phyloP scores from a whole-genome alignment of 2,329 filamentous ascomycete genomes.

The Claviceps maximensis region DNA sequence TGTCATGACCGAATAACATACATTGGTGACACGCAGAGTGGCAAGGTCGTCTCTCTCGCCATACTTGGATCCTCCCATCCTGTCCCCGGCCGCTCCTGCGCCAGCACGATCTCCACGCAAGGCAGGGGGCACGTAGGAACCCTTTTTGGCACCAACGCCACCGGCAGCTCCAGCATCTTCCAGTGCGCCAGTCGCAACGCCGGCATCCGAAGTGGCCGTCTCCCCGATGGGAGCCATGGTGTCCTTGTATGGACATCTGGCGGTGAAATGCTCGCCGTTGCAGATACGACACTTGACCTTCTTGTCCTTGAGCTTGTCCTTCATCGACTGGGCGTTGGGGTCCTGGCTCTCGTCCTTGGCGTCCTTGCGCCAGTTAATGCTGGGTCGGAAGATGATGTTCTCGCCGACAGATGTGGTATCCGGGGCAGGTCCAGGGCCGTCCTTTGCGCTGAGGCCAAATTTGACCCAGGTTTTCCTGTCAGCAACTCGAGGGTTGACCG shows the following conservation, averaged over 20 bases:
- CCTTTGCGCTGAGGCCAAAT: constrained; percentile 82
- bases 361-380: constrained; percentile 85
- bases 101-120: constrained; percentile 53
- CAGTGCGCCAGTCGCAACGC: constrained; percentile 38
- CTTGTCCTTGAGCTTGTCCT: constrained; percentile 89
- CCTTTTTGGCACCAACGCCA: constrained; percentile 50
- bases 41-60: constrained; percentile 90
- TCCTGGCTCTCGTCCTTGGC: constrained; percentile 69
- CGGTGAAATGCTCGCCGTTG: constrained; percentile 97
- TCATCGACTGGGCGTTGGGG: constrained; percentile 59
- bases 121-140: constrained; percentile 89
- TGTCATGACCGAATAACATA: constrained; percentile 34
- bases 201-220: constrained; percentile 33
- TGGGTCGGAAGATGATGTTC: constrained; percentile 94
- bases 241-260: constrained; percentile 98
- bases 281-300: constrained; percentile 99
- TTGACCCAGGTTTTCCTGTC: constrained; percentile 89
- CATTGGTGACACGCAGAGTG: constrained; percentile 94
- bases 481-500: constrained; percentile 91
- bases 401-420: constrained; percentile 92
- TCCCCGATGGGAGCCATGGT: constrained; percentile 85
- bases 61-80: constrained; percentile 72
- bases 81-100: constrained; percentile 52
- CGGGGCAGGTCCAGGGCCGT: constrained; percentile 64
- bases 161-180: constrained; percentile 32